Percentiles rank a stretch among this genome's conserved stretches.
These are phyloP conservation scores for Tetrahymena thermophila DNA, from an alignment of 73 alveolate species.

Conservation along the genomic window DNA sequence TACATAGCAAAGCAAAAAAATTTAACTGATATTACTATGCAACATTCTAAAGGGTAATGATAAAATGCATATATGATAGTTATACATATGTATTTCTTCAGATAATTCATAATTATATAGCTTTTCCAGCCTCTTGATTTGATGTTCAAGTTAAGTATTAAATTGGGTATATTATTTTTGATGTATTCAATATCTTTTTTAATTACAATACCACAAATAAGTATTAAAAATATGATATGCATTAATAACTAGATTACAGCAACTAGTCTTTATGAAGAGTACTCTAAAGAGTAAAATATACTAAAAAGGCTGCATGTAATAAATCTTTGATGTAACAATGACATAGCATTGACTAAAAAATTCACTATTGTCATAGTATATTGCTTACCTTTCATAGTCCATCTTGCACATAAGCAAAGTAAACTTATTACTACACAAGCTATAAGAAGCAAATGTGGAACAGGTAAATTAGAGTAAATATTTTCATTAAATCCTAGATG, in stretches of 20 bases:
- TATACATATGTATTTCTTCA: no score
- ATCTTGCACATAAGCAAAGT: background rate
- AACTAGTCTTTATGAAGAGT: background rate
- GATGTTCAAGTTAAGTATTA: background rate
- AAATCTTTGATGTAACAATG: background rate
- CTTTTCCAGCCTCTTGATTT: background rate
- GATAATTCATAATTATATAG: no score
- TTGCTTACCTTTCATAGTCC: background rate
- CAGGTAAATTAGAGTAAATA: background rate
- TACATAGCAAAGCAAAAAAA: background rate
- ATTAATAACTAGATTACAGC: background rate
- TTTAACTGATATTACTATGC: background rate
- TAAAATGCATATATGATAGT: no score
- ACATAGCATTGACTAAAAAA: background rate
- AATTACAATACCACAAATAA: background rate
- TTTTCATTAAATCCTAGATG: background rate
- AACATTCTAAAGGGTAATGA: background rate
- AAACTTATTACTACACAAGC: background rate
- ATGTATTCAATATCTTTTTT: background rate
- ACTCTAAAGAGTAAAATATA: background rate
- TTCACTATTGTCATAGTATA: background rate
- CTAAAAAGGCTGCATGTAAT: background rate
- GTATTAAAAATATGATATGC: background rate
- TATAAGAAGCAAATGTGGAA: background rate
- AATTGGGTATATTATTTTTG: background rate